Percentiles rank a stretch among this genome's conserved stretches.
phyloP scores from a whole-genome alignment of 768 basidiomycete species.

The Cystofilobasidium bisporidii region DNA sequence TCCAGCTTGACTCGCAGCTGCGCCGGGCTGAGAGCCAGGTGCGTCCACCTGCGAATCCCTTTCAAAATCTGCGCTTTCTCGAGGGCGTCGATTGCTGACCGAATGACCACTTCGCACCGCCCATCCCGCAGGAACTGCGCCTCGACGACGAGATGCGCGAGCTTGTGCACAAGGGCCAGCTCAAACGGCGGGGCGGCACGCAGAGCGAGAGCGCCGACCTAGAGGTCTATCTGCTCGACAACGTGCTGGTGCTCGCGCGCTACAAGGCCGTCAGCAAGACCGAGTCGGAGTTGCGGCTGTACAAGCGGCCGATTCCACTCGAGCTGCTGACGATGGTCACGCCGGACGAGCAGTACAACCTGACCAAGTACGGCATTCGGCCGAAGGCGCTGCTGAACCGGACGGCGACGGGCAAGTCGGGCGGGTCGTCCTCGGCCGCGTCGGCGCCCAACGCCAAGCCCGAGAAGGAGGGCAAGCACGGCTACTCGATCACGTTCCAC shows the following conservation, averaged over 20 bases:
- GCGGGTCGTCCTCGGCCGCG: conserved; percentile 15
- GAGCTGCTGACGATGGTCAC: conserved; percentile 78
- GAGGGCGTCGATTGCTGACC: no score
- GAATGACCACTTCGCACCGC: not conserved
- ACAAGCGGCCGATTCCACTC: conserved; percentile 92
- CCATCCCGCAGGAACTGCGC: conserved; percentile 57
- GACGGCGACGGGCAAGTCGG: conserved; percentile 30
- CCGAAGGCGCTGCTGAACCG: conserved; percentile 37
- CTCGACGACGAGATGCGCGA: conserved; percentile 80
- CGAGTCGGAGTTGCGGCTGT: conserved; percentile 83
- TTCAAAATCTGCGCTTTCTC: not conserved
- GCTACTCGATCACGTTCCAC: conserved; percentile 83
- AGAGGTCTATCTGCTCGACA: conserved; percentile 90
- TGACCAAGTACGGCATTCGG: conserved; percentile 32
- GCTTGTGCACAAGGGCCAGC: conserved; percentile 76
- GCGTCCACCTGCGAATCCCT: conserved; percentile 44
- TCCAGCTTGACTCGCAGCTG: conserved; percentile 87
- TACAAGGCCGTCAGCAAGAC: conserved; percentile 63
- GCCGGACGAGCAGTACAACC: conserved; percentile 56
- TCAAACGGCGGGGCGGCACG: conserved; percentile 70
- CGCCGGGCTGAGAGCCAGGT: conserved; percentile 74
- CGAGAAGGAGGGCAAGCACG: conserved; percentile 54
- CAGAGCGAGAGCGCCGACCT: conserved; percentile 76
- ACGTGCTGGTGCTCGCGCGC: conserved; percentile 85
- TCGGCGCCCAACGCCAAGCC: conserved; percentile 27